A percentile compares a stretch with the other conserved stretches of the same genome.
phyloP scores from a whole-genome alignment of 495 filamentous ascomycete genomes.

The Trichocladium antarcticum region DNA sequence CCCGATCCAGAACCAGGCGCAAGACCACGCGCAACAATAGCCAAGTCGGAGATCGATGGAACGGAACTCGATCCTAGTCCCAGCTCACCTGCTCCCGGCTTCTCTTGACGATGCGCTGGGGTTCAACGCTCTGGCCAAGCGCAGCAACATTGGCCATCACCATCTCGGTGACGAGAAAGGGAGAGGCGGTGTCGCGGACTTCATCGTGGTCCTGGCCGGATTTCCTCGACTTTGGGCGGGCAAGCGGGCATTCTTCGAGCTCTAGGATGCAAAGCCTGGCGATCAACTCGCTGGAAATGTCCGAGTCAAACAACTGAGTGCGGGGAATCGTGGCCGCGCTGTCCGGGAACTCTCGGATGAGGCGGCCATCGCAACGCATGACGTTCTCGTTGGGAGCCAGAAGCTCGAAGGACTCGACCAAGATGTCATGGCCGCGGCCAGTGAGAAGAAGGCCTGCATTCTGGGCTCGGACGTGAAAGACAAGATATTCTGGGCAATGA shows the following conservation, averaged over 20 bases:
- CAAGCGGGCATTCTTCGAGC: conserved; percentile 18
- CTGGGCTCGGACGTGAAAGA: conserved; percentile 42
- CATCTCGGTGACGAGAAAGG: conserved; percentile 46
- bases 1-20: conserved; percentile 28
- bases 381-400: conserved; percentile 39
- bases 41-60: conserved; percentile 50
- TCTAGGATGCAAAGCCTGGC: conserved; percentile 36
- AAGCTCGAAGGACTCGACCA: conserved; percentile 48
- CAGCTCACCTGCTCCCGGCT: conserved; percentile 52
- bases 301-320: conserved; percentile 22
- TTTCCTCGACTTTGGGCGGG: conserved; percentile 36
- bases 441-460: conserved; percentile 49
- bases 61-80: conserved; percentile 33
- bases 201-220: conserved; percentile 31
- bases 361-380: conserved; percentile 39
- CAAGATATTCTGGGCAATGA: conserved; percentile 1
- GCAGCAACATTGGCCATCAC: conserved; percentile 39
- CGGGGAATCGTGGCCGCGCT: conserved; percentile 31
- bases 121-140: conserved; percentile 25
- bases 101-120: conserved; percentile 40
- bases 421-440: conserved; percentile 18
- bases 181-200: conserved; percentile 42
- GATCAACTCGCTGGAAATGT: conserved; percentile 32
- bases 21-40: conserved; percentile 47
- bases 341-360: conserved; percentile 47